Conservation (phyloP, 164 flowering plant species). For the Brasenia schreberi region DNA sequence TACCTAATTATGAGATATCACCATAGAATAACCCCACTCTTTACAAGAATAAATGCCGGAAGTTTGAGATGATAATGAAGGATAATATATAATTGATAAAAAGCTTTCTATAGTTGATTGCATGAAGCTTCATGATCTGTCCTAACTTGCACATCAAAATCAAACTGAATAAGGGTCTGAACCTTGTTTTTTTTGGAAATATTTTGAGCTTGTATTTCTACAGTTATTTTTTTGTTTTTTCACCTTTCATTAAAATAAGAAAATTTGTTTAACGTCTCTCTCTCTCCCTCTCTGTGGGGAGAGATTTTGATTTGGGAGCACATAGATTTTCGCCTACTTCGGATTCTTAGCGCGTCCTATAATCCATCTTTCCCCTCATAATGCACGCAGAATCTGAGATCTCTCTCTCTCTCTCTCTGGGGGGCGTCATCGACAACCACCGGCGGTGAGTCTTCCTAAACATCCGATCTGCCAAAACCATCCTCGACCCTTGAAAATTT, state of each 20-base stretch:
- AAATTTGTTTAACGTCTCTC: neutral
- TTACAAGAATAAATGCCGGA: too few relatives aligned
- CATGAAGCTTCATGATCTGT: too few relatives aligned
- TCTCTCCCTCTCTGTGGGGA: neutral
- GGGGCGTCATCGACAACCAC: neutral
- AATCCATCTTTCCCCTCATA: neutral
- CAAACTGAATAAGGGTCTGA: too few relatives aligned
- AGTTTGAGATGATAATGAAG: too few relatives aligned
- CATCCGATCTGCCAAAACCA: neutral
- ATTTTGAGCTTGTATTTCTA: too few relatives aligned
- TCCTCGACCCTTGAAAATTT: neutral
- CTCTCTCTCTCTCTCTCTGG: neutral
- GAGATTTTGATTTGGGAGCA: neutral
- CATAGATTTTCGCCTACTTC: neutral
- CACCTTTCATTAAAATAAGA: neutral
- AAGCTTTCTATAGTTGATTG: too few relatives aligned
- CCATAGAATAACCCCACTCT: too few relatives aligned
- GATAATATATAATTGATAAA: too few relatives aligned
- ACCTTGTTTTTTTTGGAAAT: too few relatives aligned
- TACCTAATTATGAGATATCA: too few relatives aligned
- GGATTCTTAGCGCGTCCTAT: neutral
- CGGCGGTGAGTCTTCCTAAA: neutral
- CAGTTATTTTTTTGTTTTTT: too few relatives aligned
- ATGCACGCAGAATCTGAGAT: neutral
- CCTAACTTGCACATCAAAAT: too few relatives aligned